Evolutionary conservation across 345 rosid species (phyloP).

Genomic region (Ceriops zippeliana): DNA sequence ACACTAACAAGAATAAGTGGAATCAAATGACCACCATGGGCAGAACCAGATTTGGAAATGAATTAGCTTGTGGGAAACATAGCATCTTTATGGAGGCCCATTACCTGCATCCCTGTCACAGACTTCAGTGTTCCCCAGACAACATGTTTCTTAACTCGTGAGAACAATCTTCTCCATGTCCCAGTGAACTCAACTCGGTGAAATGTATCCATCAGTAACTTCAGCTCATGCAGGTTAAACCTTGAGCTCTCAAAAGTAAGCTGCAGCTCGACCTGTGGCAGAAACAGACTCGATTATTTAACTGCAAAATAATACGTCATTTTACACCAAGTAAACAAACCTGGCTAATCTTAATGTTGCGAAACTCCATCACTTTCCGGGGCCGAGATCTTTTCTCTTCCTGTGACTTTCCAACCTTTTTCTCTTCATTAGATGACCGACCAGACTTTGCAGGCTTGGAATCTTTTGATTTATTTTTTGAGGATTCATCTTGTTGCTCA

Average conservation of each 20-base stretch:
- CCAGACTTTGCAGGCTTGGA: conserved; percentile 59
- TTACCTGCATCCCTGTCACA: conserved; percentile 98
- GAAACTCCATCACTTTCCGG: conserved; percentile 83
- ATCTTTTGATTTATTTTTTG: conserved; percentile 66
- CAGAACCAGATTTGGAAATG: background rate
- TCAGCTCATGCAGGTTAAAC: conserved; percentile 93
- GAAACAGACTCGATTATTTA: conserved; percentile 8
- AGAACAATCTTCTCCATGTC: conserved; percentile 96
- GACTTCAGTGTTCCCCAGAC: conserved; percentile 98
- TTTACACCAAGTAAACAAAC: conserved; percentile 33
- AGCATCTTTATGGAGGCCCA: conserved; percentile 1
- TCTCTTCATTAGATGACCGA: conserved; percentile 84
- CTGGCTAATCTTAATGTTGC: conserved; percentile 94
- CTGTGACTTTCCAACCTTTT: conserved; percentile 67
- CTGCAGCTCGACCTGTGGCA: conserved; percentile 72
- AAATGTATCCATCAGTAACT: conserved; percentile 94
- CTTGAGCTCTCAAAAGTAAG: conserved; percentile 91
- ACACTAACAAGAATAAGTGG: background rate
- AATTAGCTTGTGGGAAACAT: background rate
- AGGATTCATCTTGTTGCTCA: conserved; percentile 70
- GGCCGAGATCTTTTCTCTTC: conserved; percentile 94
- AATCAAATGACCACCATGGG: background rate
- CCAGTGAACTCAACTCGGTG: conserved; percentile 83
- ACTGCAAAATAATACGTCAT: background rate
- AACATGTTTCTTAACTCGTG: conserved; percentile 95